Evolutionary conservation across 148 eudicot species (phyloP), one percentile per base, ranked within the genome.

Genomic region (Camellia lanceoleosa): DNA sequence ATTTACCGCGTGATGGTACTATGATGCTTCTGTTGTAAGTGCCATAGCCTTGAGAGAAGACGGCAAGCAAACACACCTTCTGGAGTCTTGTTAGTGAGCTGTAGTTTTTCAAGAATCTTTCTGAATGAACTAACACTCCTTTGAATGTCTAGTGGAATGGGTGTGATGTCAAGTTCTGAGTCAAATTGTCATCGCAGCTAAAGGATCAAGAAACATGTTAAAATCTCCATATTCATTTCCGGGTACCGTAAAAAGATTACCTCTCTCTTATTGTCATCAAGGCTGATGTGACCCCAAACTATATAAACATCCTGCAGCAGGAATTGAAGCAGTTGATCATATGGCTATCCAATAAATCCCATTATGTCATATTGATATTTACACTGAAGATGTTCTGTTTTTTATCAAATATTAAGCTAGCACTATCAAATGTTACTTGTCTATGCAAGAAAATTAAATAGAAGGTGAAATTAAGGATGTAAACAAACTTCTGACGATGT

Each of bases 201-300:
- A 74, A 68, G 97, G 97, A 64, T 92, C 97, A 44, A 92, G 91
- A 74, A 90, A 89, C 91, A 90, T 84, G 70, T 92, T 92, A 76
- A 86, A 82, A 78, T 90, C 96, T 7, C 89, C 90, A 82, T 78
- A 83, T 55, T 79, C 71, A 72, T 90, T 92, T 72, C 85, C 82
- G 85, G 91, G 88, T 59, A 83, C 51, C 46, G 84, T 90, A 76
- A 87, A 85, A 9, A 87, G 68, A 79, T 89, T 92, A 54, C 90
- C 92, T 52, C 60, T 78, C 5, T 84, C 82, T 3, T 47, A 23
- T 23, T 62, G 3, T 5, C 71, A 5, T 71, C 76, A 60, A 75
- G 8, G 54, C 77, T 83, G 42, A 91, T 79, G 81, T 89, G 76
- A 55, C 97, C 97, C 63, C 94, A 93, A 51, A 90, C 88, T 15